Conservation (phyloP, 768 basidiomycete genomes). For the Chalciporus sphaerocephalus region DNA sequence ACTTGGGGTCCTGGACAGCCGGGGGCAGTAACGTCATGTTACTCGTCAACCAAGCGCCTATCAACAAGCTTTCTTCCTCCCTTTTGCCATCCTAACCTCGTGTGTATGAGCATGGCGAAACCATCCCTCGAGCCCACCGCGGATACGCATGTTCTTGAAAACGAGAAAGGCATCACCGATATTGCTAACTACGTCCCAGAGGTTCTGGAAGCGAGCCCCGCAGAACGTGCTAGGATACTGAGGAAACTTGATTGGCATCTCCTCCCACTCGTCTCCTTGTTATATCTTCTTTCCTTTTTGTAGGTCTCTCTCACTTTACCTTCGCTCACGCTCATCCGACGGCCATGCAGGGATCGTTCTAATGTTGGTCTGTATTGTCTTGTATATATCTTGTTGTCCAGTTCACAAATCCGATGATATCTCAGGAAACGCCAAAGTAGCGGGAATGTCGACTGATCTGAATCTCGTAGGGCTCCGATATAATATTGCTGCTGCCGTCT, state of each 20-base stretch:
- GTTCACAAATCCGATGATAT: background rate
- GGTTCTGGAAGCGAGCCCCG: conserved; percentile 8
- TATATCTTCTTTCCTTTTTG: conserved; percentile 47
- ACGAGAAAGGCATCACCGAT: conserved; percentile 11
- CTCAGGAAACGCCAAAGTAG: conserved; percentile 41
- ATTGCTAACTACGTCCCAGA: background rate
- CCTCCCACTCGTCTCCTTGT: conserved; percentile 40
- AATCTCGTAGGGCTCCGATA: conserved; percentile 33
- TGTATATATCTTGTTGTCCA: background rate
- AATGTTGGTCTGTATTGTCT: conserved; percentile 37
- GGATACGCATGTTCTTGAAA: conserved; percentile 3
- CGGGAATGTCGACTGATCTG: conserved; percentile 40
- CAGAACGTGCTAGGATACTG: conserved; percentile 28
- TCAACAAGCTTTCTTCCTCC: background rate
- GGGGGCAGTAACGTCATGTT: no score
- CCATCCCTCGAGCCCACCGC: conserved; percentile 10
- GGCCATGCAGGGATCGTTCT: conserved; percentile 37
- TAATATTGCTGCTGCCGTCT: conserved; percentile 37
- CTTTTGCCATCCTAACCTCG: background rate
- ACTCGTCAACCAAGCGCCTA: no score
- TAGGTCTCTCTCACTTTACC: conserved; percentile 23
- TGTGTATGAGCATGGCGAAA: conserved; percentile 12
- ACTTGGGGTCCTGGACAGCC: no score
- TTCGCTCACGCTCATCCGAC: background rate
- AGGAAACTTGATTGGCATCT: conserved; percentile 44